A percentile compares a stretch with the other conserved stretches of the same genome.
phyloP scores from a whole-genome alignment of 1,284 basidiomycete species.

The Agroathelia rolfsii region DNA sequence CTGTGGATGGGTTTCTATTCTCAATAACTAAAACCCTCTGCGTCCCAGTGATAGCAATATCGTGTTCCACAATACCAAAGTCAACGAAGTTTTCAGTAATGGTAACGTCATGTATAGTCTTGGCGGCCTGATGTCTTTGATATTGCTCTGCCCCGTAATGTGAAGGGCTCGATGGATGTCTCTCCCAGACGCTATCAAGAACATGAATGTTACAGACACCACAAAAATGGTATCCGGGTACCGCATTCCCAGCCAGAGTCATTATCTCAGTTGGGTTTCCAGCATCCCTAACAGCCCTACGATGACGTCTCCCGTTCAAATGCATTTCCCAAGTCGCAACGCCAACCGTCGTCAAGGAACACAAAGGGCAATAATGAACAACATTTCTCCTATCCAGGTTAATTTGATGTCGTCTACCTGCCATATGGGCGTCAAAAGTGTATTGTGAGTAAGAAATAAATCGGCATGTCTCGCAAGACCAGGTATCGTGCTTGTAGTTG shows the following conservation, averaged over 20 bases:
- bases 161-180: conserved; percentile 19
- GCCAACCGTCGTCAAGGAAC: conserved; percentile 18
- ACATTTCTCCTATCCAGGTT: conserved; percentile 7
- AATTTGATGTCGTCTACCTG: conserved; percentile 12
- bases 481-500: no score
- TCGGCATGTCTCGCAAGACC: no score
- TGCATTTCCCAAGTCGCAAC: conserved; percentile 21
- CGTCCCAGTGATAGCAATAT: conserved; percentile 20
- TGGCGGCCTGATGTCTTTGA: conserved; percentile 27
- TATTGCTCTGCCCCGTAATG: conserved; percentile 28
- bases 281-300: conserved; percentile 13
- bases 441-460: no score
- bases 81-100: conserved; percentile 31
- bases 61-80: conserved; percentile 24
- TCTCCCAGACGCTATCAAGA: conserved; percentile 18
- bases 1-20: no score
- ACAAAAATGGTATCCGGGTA: conserved; percentile 2
- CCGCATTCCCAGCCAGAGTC: conserved; percentile 1
- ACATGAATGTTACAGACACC: conserved; percentile 26
- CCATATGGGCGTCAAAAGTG: conserved; percentile 23
- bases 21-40: no score
- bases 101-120: conserved; percentile 32
- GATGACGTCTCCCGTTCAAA: conserved; percentile 19
- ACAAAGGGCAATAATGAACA: conserved; percentile 22
- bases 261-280: conserved; percentile 20